Base-by-base conservation (phyloP, 371 early-diverging fungal species). In the Mortierella sp. region DNA sequence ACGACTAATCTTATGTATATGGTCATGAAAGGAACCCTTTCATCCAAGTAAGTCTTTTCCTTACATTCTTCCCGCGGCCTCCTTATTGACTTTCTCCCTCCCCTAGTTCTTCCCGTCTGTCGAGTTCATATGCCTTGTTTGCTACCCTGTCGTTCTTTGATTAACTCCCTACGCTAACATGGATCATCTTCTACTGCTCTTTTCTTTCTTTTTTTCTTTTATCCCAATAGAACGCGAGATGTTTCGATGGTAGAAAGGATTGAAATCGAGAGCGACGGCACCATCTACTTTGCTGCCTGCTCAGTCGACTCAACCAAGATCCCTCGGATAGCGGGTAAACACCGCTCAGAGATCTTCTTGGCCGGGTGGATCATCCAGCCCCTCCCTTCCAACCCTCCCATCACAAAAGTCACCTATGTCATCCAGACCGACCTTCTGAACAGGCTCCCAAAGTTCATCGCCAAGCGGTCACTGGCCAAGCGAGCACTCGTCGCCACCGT, bases 311-410 rank as follows among this genome's bases (percentile, higher is more conserved):
- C 93, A 1, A 87, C 88, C n/a, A 91, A 92, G 78, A 83, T 93
- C 43, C 94, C 93, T 32, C 87, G 87, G 27, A 83, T 88, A 24
- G 73, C 91, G 12, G 91, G 91, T 11, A 91, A 88, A 81, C 89
- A 89, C 27, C 88, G 95, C 78, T 84, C 91, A 35, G 87, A 90
- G 24, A 80, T 95, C 70, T 90, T 90, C 78, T 91, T 93, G 77
- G 84, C 80, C 35, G 95, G 94, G 4, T 95, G 94, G 94, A 83
- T 95, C 46, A 74, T 94, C 43, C 88, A 91, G 43, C 92, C 92
- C 56, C 77, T 92, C 14, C 89, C 85, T 21, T 90, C 90, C 10
- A 81, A 85, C 51, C 93, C 93, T 3, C 89, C 89, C 5, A 89
- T 92, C 11, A 95, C 94, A 54, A 89, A 91, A 75, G 89, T 95